Conservation (phyloP, 1,284 basidiomycete genomes). For the Hemileia vastatrix region DNA sequence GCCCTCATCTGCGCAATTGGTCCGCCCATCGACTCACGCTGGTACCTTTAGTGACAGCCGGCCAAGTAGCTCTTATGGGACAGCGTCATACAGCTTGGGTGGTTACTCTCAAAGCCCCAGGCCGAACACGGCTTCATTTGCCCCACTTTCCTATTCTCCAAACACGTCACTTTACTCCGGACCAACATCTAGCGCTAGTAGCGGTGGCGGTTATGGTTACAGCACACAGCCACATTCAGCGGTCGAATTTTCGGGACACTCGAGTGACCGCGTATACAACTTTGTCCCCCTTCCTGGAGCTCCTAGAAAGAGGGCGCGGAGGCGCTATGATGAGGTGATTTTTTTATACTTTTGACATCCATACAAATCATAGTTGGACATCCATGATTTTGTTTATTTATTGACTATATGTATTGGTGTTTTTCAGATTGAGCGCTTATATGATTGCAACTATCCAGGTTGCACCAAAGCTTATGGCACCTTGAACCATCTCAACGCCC, state of each 20-base stretch:
- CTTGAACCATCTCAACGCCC: conserved; percentile 81
- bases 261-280: conserved; percentile 4
- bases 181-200: too few species aligned
- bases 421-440: conserved; percentile 66
- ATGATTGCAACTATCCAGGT: conserved; percentile 68
- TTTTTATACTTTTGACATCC: not conserved
- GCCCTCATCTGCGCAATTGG: too few species aligned
- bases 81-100: too few species aligned
- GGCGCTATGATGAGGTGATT: conserved; percentile 62
- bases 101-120: too few species aligned
- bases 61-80: too few species aligned
- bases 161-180: too few species aligned
- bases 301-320: conserved; percentile 63
- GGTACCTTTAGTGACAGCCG: too few species aligned
- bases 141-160: too few species aligned
- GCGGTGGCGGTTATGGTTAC: too few species aligned
- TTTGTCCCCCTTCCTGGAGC: conserved; percentile 31
- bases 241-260: not conserved
- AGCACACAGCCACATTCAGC: not conserved
- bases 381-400: not conserved
- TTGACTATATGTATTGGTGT: too few species aligned
- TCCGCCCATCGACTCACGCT: too few species aligned
- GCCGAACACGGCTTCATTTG: too few species aligned
- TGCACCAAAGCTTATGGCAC: conserved; percentile 64
- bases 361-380: not conserved